phyloP scores from a whole-genome alignment of 1,139 yeast species.

The Suhomyces guaymorum region DNA sequence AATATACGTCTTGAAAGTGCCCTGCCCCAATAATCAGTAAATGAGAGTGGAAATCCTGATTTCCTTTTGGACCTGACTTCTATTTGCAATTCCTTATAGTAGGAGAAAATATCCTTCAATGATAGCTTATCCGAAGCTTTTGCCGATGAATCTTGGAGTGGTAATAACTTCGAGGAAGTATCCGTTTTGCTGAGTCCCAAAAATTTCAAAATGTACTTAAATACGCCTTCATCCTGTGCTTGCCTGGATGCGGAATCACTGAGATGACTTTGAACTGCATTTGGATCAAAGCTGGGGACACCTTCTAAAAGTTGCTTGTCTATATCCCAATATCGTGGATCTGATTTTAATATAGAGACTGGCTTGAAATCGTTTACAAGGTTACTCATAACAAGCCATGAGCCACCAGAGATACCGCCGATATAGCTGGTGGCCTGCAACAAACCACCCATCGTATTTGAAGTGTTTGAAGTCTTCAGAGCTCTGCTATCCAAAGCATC shows the following conservation, averaged over 20 bases:
- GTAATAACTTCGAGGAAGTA: no score
- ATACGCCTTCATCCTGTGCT: slow-evolving; percentile 10
- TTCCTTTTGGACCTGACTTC: slow-evolving; percentile 52
- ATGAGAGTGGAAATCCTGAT: slow-evolving; percentile 56
- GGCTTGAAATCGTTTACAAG: slow-evolving; percentile 49
- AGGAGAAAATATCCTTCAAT: slow-evolving; percentile 39
- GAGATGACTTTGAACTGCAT: slow-evolving; percentile 8
- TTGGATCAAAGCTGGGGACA: slow-evolving; percentile 48
- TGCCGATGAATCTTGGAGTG: no score
- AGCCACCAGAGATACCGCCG: slow-evolving; percentile 71
- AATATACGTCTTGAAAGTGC: slow-evolving; percentile 54
- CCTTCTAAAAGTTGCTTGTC: slow-evolving; percentile 56
- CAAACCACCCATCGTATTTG: slow-evolving; percentile 58
- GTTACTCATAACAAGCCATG: slow-evolving; percentile 59
- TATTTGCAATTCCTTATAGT: slow-evolving; percentile 52
- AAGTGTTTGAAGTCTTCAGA: slow-evolving; percentile 29
- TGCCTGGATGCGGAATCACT: neutral
- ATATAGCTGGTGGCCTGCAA: slow-evolving; percentile 56
- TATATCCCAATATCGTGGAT: slow-evolving; percentile 40
- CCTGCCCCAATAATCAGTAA: slow-evolving; percentile 71
- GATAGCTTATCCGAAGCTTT: neutral
- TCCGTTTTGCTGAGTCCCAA: slow-evolving; percentile 13
- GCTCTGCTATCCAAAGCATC: slow-evolving; percentile 53
- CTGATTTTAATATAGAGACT: slow-evolving; percentile 32
- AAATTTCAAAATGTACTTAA: slow-evolving; percentile 14